These are phyloP conservation scores for Carallia brachiata DNA, from an alignment of 345 rosid genomes.

Conservation along the genomic window DNA sequence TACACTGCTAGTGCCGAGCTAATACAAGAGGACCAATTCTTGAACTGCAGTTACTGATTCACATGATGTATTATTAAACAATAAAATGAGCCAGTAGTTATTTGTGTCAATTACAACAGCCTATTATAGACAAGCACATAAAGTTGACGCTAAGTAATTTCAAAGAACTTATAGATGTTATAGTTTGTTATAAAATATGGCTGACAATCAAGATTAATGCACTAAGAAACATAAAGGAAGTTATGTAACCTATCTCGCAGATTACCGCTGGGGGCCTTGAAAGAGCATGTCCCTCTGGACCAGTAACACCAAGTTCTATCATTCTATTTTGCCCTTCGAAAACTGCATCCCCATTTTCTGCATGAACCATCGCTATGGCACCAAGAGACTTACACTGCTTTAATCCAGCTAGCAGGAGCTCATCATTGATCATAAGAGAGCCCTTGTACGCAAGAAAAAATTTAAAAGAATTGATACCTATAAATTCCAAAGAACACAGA, in stretches of 20 bases:
- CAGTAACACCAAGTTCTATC: conserved; percentile 90
- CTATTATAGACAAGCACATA: too few relatives aligned
- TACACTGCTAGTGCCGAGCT: too few relatives aligned
- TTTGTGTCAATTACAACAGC: too few relatives aligned
- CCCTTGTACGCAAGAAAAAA: conserved; percentile 97
- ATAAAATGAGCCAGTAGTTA: too few relatives aligned
- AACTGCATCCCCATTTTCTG: conserved; percentile 99
- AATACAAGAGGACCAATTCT: too few relatives aligned
- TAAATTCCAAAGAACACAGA: conserved; percentile 9
- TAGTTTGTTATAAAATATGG: background rate
- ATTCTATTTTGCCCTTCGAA: conserved; percentile 88
- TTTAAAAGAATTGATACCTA: conserved; percentile 97
- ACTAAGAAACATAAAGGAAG: background rate
- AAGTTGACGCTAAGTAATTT: background rate
- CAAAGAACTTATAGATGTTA: conserved; percentile 4
- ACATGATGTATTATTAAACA: too few relatives aligned
- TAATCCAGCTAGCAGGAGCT: conserved; percentile 76
- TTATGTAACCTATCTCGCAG: conserved; percentile 3
- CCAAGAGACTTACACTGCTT: conserved; percentile 91
- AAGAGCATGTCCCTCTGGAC: conserved; percentile 97
- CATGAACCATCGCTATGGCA: conserved; percentile 98
- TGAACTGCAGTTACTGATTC: too few relatives aligned
- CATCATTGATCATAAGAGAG: conserved; percentile 74
- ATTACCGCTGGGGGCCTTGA: conserved; percentile 89
- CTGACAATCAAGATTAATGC: background rate